Base-by-base conservation (phyloP, 1,139 yeast genomes). In the Yamadazyma epiphylla region DNA sequence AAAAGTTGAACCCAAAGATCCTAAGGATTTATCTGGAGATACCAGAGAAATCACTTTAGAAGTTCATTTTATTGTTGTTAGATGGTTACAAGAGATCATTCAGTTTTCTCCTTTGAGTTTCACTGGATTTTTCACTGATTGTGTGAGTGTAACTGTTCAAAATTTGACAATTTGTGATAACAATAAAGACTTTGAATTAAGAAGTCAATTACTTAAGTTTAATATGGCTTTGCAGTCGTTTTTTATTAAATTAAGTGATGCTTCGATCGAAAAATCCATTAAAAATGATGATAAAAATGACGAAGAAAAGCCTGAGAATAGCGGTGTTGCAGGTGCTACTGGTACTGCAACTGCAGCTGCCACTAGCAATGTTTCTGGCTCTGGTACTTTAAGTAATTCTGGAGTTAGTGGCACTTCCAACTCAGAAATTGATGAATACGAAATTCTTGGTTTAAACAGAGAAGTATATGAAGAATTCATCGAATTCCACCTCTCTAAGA, bases 31-130 rank as follows among this genome's bases (percentile, higher is more conserved):
- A 16, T 41, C 56, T 2, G 53, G 48, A 15, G 74, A 68, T 35
- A 54, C 57, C 12, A 69, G 64, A 36, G 74, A 67, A 19, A 55
- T 62, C 0, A 88, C 81, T 35, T 77, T 81, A 36, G 87, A 86
- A 45, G 83, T 89, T 29, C 95, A 87, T 52, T 58, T 80, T 19
- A 86, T 85, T 9, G 87, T 86, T 0, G 63, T 91, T 30, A 77
- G 77, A 32, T 94, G 99, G 99, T 60, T 94, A 13, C 81, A 78
- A 33, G 80, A 80, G 14, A 65, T 91, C 25, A 57, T 94, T 23
- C 77, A 74, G 15, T 78, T 89, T 10, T 78, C 94, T 0, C 94
- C 97, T 0, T 65, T 70, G 14, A 82, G 89, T 30, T 80, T 91
- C 39, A 64, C 85, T 21, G 77, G 82, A 21, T 80, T 63, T 30